phyloP scores from a whole-genome alignment of 1,284 basidiomycete species.

The Puccinia novopanici region DNA sequence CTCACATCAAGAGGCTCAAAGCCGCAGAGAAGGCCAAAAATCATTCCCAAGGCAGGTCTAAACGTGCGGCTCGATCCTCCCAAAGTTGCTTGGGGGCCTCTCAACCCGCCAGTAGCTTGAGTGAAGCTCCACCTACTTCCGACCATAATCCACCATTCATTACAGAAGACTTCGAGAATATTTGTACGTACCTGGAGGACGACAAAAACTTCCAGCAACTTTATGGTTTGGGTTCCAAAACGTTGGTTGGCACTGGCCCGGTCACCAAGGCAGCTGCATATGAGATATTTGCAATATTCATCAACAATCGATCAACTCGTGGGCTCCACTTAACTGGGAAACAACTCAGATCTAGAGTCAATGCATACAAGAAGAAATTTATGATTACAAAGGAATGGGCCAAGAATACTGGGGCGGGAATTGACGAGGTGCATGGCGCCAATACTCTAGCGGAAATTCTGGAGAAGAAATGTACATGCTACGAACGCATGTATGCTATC shows the following conservation, averaged over 20 bases:
- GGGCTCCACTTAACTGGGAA: background rate
- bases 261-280: constrained; percentile 14
- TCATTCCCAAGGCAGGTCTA: too few species aligned
- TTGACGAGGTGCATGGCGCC: background rate
- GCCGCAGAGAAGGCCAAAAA: too few species aligned
- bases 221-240: background rate
- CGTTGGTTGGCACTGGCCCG: background rate
- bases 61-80: too few species aligned
- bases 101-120: too few species aligned
- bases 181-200: constrained; percentile 10
- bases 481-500: constrained; percentile 2
- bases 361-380: constrained; percentile 24
- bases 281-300: constrained; percentile 19
- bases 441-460: background rate
- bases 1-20: too few species aligned
- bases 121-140: background rate
- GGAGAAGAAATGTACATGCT: constrained; percentile 3
- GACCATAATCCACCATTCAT: background rate
- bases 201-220: background rate
- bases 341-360: background rate
- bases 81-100: too few species aligned
- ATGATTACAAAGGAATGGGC: background rate
- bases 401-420: constrained; percentile 13
- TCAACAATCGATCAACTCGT: background rate
- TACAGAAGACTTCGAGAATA: background rate